Base-by-base conservation (phyloP, 2,329 filamentous ascomycete genomes). In the Alternaria metachromatica region DNA sequence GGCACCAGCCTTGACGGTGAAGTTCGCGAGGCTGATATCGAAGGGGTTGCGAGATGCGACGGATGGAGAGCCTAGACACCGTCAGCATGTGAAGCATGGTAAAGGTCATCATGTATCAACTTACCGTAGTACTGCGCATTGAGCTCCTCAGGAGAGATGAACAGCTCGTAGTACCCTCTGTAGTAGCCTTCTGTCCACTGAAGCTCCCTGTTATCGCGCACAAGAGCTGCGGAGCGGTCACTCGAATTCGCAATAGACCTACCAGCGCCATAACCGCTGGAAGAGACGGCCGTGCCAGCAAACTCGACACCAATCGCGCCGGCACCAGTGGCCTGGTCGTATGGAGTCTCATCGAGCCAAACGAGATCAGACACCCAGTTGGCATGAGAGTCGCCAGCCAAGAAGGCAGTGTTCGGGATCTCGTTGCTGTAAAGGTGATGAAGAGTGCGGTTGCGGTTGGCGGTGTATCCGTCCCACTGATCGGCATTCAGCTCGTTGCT, bases 131-230 rank as follows among this genome's bases (percentile, higher is more conserved):
- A 93, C 12, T 83, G 82, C 0, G 90, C 90, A 18, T 85, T 81
- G 8, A 90, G 82, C 56, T 84, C 79, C 11, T 88, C 82, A 11
- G 86, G 83, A 0, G 65, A 65, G 51, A 91, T 81, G 45, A 85
- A 83, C 53, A 92, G 80, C 72, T 90, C 85, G 65, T 88, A 92
- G 78, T 93, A 93, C 1, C 90, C 91, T 18, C 90, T 83, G 77
- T 92, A 93, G 76, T 90, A 92, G 1, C 88, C 80, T 65, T 92
- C 90, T 65, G 88, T 86, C 90, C 90, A 93, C 72, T 91, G 88
- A 58, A 93, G 80, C 76, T 90, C 88, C 2, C 81, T 79, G 73
- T 91, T 92, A 37, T 84, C 80, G 49, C 74, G 73, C 3, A 78
- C 68, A 3, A 74, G 54, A 3, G 68, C 65, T 18, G 64, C 64